A percentile compares a stretch with the other conserved stretches of the same genome.
phyloP scores from a whole-genome alignment of 2,329 filamentous ascomycete species.

The Trichoderma oligosporum region DNA sequence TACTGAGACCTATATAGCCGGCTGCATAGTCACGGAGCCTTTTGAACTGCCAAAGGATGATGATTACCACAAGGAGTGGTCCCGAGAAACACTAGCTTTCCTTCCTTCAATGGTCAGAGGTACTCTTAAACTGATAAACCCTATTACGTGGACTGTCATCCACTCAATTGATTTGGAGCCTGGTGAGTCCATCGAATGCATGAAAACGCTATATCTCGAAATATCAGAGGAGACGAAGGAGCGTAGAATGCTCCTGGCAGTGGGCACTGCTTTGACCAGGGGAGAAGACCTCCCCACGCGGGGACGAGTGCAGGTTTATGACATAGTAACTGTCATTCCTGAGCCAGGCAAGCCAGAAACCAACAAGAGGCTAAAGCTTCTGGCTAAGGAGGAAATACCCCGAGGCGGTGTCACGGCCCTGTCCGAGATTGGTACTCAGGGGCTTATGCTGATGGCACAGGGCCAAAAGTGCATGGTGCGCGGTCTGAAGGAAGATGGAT shows the following conservation, averaged over 20 bases:
- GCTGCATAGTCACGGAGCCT: conserved; percentile 61
- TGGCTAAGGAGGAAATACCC: conserved; percentile 85
- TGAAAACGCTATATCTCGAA: conserved; percentile 81
- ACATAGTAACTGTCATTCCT: conserved; percentile 87
- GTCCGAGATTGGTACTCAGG: conserved; percentile 79
- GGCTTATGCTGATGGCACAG: conserved; percentile 83
- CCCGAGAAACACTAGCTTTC: conserved; percentile 61
- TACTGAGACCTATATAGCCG: conserved; percentile 71
- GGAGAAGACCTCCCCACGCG: conserved; percentile 87
- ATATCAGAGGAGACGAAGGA: conserved; percentile 89
- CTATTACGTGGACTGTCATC: conserved; percentile 72
- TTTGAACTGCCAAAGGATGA: conserved; percentile 87
- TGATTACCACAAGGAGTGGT: conserved; percentile 77
- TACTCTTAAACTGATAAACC: conserved; percentile 72
- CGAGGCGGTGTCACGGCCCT: conserved; percentile 87
- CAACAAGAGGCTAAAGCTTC: conserved; percentile 76
- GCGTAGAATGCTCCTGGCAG: conserved; percentile 72
- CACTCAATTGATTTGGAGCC: conserved; percentile 70
- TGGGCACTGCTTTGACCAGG: conserved; percentile 80
- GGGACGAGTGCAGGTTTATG: conserved; percentile 84
- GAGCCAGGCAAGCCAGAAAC: conserved; percentile 83
- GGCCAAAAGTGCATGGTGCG: conserved; percentile 97
- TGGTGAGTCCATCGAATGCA: conserved; percentile 73
- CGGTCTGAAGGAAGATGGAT: conserved; percentile 91
- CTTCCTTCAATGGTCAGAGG: conserved; percentile 69